Evolutionary conservation across 768 basidiomycete species (phyloP).

Genomic region (Trametes coccinea): DNA sequence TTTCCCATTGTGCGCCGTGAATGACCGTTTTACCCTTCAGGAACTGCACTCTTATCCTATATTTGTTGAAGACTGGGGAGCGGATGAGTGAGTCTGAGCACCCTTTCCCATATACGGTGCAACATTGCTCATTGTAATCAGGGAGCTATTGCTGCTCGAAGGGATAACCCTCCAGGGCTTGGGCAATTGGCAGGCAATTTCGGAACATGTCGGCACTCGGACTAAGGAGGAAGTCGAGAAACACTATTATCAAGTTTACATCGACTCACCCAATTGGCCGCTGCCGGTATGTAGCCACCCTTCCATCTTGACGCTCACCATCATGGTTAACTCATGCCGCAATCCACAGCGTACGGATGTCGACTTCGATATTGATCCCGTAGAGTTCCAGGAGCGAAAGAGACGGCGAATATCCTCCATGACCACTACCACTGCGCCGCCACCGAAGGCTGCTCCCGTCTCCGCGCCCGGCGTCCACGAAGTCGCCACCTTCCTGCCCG

Average conservation of each 20-base stretch:
- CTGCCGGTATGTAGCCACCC: slow-evolving; percentile 59
- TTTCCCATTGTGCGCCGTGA: neutral
- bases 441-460: slow-evolving; percentile 75
- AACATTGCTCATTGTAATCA: slow-evolving; percentile 31
- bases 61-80: slow-evolving; percentile 94
- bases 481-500: slow-evolving; percentile 89
- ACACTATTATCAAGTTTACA: slow-evolving; percentile 83
- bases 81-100: slow-evolving; percentile 75
- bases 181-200: slow-evolving; percentile 96
- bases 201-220: slow-evolving; percentile 91
- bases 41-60: slow-evolving; percentile 97
- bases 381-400: slow-evolving; percentile 87
- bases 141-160: slow-evolving; percentile 87
- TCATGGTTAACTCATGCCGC: slow-evolving; percentile 16
- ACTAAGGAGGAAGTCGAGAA: slow-evolving; percentile 91
- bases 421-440: slow-evolving; percentile 54
- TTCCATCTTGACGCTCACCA: slow-evolving; percentile 1
- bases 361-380: slow-evolving; percentile 70
- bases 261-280: slow-evolving; percentile 78
- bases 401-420: slow-evolving; percentile 84
- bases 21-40: slow-evolving; percentile 39
- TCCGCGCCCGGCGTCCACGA: slow-evolving; percentile 93
- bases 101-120: neutral
- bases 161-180: slow-evolving; percentile 86
- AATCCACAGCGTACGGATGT: slow-evolving; percentile 43